Conservation (phyloP, 2,329 filamentous ascomycete species). For the Penicillium concentricum region DNA sequence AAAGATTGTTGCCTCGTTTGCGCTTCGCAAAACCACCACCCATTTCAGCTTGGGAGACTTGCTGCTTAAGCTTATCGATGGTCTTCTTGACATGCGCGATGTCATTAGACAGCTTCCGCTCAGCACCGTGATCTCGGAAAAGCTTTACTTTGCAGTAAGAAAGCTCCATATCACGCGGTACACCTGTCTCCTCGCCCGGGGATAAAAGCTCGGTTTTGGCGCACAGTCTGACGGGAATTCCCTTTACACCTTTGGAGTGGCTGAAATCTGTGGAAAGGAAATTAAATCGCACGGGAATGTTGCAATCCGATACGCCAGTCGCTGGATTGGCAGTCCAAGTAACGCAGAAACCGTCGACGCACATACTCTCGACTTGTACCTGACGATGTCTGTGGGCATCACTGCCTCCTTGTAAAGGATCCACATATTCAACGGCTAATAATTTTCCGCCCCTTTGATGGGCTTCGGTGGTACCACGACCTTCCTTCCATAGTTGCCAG, state of each 20-base stretch:
- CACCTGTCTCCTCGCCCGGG: constrained; percentile 46
- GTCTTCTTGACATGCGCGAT: constrained; percentile 93
- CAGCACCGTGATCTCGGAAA: constrained; percentile 92
- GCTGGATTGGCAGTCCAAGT: constrained; percentile 72
- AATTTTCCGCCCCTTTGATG: constrained; percentile 90
- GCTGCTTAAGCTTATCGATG: constrained; percentile 93
- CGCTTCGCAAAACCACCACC: constrained; percentile 61
- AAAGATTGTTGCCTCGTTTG: constrained; percentile 55
- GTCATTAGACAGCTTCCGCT: constrained; percentile 92
- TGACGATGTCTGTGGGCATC: constrained; percentile 59
- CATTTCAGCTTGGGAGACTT: constrained; percentile 73
- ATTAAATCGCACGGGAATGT: constrained; percentile 91
- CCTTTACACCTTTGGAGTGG: constrained; percentile 97
- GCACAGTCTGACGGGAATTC: constrained; percentile 89
- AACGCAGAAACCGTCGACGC: constrained; percentile 92
- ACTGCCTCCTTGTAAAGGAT: constrained; percentile 56
- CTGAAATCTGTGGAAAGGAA: constrained; percentile 98
- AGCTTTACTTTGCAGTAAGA: constrained; percentile 97
- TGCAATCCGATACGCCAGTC: constrained; percentile 71
- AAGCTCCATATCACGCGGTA: constrained; percentile 60
- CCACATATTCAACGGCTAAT: constrained; percentile 93
- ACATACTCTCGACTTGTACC: constrained; percentile 70
- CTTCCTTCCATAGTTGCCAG: constrained; percentile 95
- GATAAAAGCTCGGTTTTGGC: constrained; percentile 77
- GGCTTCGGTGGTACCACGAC: constrained; percentile 89